Percentiles rank a stretch among this genome's conserved stretches.
Evolutionary conservation across 495 filamentous ascomycete species (phyloP).

Genomic region (Entonaema liquescens): DNA sequence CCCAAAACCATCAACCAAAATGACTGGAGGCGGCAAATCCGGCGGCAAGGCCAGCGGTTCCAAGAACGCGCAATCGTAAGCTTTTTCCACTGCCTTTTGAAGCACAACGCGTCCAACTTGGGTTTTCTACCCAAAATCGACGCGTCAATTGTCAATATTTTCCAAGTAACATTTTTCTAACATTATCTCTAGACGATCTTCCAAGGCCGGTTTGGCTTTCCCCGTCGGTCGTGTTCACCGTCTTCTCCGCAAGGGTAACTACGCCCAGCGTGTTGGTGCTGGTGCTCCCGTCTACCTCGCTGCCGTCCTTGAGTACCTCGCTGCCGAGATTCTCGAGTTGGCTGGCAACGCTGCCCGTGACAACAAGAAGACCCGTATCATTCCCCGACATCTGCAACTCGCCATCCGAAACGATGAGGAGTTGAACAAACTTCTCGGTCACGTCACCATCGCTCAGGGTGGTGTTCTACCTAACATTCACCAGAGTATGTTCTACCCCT

Average conservation of each 20-base stretch:
- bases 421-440: constrained; percentile 98
- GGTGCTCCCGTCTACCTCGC: constrained; percentile 98
- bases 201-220: constrained; percentile 99
- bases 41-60: constrained; percentile 96
- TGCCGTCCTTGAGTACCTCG: constrained; percentile 97
- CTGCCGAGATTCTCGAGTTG: constrained; percentile 98
- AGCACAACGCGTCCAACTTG: constrained; percentile 10
- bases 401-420: constrained; percentile 99
- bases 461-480: constrained; percentile 99
- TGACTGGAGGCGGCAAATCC: constrained; percentile 98
- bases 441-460: constrained; percentile 99
- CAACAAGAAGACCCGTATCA: constrained; percentile 99
- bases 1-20: constrained; percentile 71
- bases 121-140: not conserved
- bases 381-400: constrained; percentile 98
- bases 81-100: constrained; percentile 28
- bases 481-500: constrained; percentile 76
- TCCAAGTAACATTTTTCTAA: not conserved
- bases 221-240: constrained; percentile 99
- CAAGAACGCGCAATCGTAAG: constrained; percentile 98
- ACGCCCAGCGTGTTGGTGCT: constrained; percentile 99
- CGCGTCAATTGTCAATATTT: not conserved
- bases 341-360: constrained; percentile 98
- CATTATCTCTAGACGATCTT: constrained; percentile 77
- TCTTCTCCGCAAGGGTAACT: constrained; percentile 99